phyloP scores from a whole-genome alignment of 2,329 filamentous ascomycete genomes.

The Zymoseptoria pseudotritici region DNA sequence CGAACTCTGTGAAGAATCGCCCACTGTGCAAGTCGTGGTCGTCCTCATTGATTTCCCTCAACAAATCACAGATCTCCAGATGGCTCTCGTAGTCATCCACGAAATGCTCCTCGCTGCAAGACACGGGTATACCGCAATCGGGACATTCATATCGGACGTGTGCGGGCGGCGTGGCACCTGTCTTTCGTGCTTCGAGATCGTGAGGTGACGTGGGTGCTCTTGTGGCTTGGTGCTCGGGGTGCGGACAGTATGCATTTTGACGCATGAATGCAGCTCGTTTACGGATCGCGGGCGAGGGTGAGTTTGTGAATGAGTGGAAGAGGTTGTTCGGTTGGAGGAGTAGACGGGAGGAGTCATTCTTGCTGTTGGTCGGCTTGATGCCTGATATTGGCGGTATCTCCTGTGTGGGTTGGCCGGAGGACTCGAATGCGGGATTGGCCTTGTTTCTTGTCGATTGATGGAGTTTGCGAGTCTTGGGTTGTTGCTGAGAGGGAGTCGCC shows the following conservation, averaged over 20 bases:
- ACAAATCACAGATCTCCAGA: constrained; percentile 81
- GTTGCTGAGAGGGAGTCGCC: constrained; percentile 8
- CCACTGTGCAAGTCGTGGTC: constrained; percentile 91
- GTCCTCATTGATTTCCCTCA: constrained; percentile 93
- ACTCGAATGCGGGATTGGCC: constrained; percentile 13
- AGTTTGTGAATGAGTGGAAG: constrained; percentile 86
- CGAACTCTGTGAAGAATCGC: constrained; percentile 86
- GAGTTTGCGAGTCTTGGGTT: constrained; percentile 15
- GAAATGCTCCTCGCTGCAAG: constrained; percentile 93
- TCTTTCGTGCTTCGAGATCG: constrained; percentile 57
- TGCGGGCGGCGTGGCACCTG: constrained; percentile 57
- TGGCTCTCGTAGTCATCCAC: constrained; percentile 92
- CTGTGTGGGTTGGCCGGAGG: constrained; percentile 3
- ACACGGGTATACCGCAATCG: constrained; percentile 88
- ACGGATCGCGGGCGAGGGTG: constrained; percentile 81
- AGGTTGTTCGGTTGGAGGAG: constrained; percentile 68
- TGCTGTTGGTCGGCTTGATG: neutral
- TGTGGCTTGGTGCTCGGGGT: constrained; percentile 75
- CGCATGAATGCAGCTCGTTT: constrained; percentile 83
- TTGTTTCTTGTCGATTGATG: constrained; percentile 17
- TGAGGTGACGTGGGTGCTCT: constrained; percentile 58
- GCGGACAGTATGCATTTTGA: constrained; percentile 88
- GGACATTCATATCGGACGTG: constrained; percentile 93
- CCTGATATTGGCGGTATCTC: constrained; percentile 3
- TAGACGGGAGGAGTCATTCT: constrained; percentile 24